A percentile compares a stretch with the other conserved stretches of the same genome.
Conservation (phyloP, 352 stramenopile species). For the Phytophthora nicotianae region DNA sequence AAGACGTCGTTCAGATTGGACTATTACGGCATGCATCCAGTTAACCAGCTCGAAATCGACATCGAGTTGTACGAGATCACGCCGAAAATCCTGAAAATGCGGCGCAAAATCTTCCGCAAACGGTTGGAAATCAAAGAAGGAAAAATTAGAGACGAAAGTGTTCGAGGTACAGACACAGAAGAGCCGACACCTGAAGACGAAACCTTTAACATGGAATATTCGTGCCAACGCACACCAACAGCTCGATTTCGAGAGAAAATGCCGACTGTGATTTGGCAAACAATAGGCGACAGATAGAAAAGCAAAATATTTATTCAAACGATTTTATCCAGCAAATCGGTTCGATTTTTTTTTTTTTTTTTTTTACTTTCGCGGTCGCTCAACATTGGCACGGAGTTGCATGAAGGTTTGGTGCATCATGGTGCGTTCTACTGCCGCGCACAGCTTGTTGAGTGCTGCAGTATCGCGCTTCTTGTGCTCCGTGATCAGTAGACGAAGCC, state of each 20-base stretch:
- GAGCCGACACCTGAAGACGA: conserved; percentile 54
- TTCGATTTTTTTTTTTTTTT: conserved; percentile 13
- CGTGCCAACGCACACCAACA: conserved; percentile 44
- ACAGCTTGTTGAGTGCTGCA: conserved; percentile 41
- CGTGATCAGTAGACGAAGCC: conserved; percentile 60
- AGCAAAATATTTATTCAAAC: conserved; percentile 41
- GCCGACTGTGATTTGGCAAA: conserved; percentile 44
- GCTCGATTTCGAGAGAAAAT: conserved; percentile 44
- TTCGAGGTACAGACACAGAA: conserved; percentile 28
- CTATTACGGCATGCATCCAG: conserved; percentile 52
- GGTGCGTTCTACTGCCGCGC: conserved; percentile 19
- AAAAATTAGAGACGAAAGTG: conserved; percentile 28
- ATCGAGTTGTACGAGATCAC: conserved; percentile 69
- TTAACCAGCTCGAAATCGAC: conserved; percentile 57
- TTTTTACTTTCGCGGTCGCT: conserved; percentile 25
- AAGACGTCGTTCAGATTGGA: conserved; percentile 52
- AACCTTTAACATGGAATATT: conserved; percentile 38
- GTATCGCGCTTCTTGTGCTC: conserved; percentile 63
- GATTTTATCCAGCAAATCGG: conserved; percentile 17
- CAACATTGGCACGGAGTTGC: conserved; percentile 18
- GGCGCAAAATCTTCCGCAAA: conserved; percentile 61
- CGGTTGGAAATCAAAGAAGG: conserved; percentile 40
- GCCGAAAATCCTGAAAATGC: conserved; percentile 55
- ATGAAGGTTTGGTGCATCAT: conserved; percentile 17
- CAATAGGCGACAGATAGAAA: conserved; percentile 34